A percentile compares a stretch with the other conserved stretches of the same genome.
phyloP scores from a whole-genome alignment of 306 rosid genomes.

The Cucurbita pepo region DNA sequence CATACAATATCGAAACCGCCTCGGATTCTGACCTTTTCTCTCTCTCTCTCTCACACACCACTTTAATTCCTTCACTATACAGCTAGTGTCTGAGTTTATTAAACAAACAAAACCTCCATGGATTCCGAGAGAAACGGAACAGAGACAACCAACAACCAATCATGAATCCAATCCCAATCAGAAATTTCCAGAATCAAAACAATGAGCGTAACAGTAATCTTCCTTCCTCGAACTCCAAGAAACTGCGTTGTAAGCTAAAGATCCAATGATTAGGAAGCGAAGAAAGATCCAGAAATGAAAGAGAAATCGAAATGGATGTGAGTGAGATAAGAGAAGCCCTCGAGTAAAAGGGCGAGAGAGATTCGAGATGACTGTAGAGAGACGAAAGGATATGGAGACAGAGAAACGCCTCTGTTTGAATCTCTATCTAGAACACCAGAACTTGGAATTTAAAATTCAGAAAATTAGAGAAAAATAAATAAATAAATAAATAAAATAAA shows the following conservation, averaged over 20 bases:
- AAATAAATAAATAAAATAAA: background rate
- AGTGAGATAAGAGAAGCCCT: background rate
- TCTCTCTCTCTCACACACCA: background rate
- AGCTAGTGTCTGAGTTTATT: slow-evolving; percentile 15
- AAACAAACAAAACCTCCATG: slow-evolving; percentile 10
- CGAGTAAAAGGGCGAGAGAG: background rate
- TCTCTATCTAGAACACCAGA: background rate
- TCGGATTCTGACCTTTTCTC: slow-evolving; percentile 75
- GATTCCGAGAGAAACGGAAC: slow-evolving; percentile 3
- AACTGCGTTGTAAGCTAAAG: no score
- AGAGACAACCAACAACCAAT: slow-evolving; percentile 9
- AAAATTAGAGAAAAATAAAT: background rate
- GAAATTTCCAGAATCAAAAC: background rate
- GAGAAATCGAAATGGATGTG: background rate
- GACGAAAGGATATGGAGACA: background rate
- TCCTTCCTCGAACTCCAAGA: background rate
- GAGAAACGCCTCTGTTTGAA: background rate
- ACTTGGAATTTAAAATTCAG: background rate
- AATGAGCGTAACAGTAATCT: background rate
- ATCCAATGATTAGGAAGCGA: no score
- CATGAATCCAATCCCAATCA: background rate
- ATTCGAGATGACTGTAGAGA: background rate
- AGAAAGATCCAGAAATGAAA: background rate
- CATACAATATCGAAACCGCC: slow-evolving; percentile 32
- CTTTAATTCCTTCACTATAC: slow-evolving; percentile 16